phyloP scores from a whole-genome alignment of 495 filamentous ascomycete genomes.

The Penicillium coprophilum region DNA sequence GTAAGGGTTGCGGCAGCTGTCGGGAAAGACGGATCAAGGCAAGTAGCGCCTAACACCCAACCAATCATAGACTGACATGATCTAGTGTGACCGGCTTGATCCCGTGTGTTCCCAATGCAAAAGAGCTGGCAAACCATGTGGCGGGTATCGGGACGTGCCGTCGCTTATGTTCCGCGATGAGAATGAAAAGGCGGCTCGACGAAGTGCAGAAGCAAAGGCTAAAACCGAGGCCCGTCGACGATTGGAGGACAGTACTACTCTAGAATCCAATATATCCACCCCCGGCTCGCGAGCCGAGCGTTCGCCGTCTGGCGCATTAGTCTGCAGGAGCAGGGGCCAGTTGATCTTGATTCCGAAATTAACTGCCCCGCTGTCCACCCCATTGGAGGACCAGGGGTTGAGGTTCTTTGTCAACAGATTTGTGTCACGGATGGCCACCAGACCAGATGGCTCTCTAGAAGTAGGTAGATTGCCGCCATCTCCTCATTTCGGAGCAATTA shows the following conservation, averaged over 20 bases:
- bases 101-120: constrained; percentile 29
- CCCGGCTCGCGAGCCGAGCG: neutral
- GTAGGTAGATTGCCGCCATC: neutral
- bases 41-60: constrained; percentile 2
- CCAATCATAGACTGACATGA: neutral
- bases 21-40: constrained; percentile 27
- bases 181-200: constrained; percentile 24
- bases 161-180: constrained; percentile 26
- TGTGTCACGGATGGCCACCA: constrained; percentile 6
- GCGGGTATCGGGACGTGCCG: constrained; percentile 26
- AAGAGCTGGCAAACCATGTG: constrained; percentile 24
- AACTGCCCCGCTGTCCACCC: constrained; percentile 8
- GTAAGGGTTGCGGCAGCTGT: constrained; percentile 27
- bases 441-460: neutral
- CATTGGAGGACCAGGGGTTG: constrained; percentile 22
- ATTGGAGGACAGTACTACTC: constrained; percentile 5
- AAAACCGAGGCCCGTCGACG: constrained; percentile 14
- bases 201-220: constrained; percentile 20
- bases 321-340: neutral
- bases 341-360: neutral
- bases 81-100: constrained; percentile 27
- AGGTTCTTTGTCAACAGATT: constrained; percentile 24
- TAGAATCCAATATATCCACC: neutral
- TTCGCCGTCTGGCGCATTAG: neutral
- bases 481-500: constrained; percentile 6